A percentile compares a stretch with the other conserved stretches of the same genome.
Evolutionary conservation across 202 grass and related monocot species (phyloP).

Genomic region (Digitaria exilis): DNA sequence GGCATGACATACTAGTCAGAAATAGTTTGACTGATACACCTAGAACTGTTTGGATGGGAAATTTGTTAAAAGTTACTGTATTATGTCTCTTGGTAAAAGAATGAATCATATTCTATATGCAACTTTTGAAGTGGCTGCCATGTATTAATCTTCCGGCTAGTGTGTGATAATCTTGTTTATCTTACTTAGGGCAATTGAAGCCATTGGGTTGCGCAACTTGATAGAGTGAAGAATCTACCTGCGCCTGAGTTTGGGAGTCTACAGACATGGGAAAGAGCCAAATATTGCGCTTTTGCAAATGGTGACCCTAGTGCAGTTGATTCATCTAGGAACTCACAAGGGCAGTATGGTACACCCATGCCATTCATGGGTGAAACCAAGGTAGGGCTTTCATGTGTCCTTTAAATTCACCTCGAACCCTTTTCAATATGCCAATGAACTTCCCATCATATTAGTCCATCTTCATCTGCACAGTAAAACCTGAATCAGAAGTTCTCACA

Average conservation of each 20-base stretch:
- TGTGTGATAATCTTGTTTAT: slow-evolving; percentile 20
- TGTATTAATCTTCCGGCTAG: not conserved
- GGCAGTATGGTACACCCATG: slow-evolving; percentile 80
- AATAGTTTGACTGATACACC: not conserved
- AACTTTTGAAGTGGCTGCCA: slow-evolving; percentile 16
- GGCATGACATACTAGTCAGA: not conserved
- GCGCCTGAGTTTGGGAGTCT: slow-evolving; percentile 92
- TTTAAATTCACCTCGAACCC: not conserved
- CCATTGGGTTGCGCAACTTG: slow-evolving; percentile 68
- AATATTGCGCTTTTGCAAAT: slow-evolving; percentile 51
- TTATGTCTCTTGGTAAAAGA: not conserved
- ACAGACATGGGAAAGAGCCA: slow-evolving; percentile 83
- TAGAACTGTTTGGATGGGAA: slow-evolving; percentile 22
- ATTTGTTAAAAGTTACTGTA: not conserved
- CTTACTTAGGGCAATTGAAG: slow-evolving; percentile 77
- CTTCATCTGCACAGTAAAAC: not conserved
- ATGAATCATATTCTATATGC: not conserved
- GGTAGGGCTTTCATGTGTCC: slow-evolving; percentile 51
- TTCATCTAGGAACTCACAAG: slow-evolving; percentile 67
- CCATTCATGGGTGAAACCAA: no score
- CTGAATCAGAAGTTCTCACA: not conserved
- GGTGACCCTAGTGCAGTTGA: slow-evolving; percentile 62
- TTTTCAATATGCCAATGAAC: not conserved
- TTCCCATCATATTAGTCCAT: slow-evolving; percentile 21
- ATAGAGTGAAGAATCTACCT: slow-evolving; percentile 83